These are phyloP conservation scores for Collybia nuda DNA, from an alignment of 768 basidiomycete species.

Conservation along the genomic window DNA sequence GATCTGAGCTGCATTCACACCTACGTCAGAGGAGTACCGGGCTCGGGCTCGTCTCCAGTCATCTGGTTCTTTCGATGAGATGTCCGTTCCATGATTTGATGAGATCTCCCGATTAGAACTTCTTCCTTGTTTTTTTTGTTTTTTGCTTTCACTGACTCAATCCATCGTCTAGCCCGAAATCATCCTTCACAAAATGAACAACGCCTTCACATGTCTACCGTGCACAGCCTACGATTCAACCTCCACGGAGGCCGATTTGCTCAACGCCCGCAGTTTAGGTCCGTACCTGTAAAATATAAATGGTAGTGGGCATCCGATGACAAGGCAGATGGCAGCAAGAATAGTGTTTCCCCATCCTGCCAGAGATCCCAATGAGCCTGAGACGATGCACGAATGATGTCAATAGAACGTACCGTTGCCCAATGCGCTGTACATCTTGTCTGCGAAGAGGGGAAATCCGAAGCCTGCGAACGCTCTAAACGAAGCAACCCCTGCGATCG, in stretches of 20 bases:
- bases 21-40: too few relatives aligned
- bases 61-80: too few relatives aligned
- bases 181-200: too few relatives aligned
- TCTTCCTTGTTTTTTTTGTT: too few relatives aligned
- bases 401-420: conserved; percentile 34
- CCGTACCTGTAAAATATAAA: conserved; percentile 42
- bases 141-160: too few relatives aligned
- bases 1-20: too few relatives aligned
- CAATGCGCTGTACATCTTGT: conserved; percentile 50
- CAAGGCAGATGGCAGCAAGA: conserved; percentile 50
- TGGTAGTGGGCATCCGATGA: conserved; percentile 51
- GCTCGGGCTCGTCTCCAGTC: too few relatives aligned
- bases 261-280: conserved; percentile 32
- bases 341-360: conserved; percentile 57
- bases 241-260: conserved; percentile 34
- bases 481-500: conserved; percentile 54
- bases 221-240: too few relatives aligned
- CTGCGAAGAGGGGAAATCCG: conserved; percentile 64
- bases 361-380: conserved; percentile 4
- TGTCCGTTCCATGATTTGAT: too few relatives aligned
- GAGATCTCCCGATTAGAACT: too few relatives aligned
- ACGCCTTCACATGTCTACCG: too few relatives aligned
- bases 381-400: not conserved
- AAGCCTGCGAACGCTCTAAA: conserved; percentile 60
- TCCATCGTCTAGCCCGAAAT: too few relatives aligned